phyloP scores from a whole-genome alignment of 345 rosid species.

The Citropsis articulata region DNA sequence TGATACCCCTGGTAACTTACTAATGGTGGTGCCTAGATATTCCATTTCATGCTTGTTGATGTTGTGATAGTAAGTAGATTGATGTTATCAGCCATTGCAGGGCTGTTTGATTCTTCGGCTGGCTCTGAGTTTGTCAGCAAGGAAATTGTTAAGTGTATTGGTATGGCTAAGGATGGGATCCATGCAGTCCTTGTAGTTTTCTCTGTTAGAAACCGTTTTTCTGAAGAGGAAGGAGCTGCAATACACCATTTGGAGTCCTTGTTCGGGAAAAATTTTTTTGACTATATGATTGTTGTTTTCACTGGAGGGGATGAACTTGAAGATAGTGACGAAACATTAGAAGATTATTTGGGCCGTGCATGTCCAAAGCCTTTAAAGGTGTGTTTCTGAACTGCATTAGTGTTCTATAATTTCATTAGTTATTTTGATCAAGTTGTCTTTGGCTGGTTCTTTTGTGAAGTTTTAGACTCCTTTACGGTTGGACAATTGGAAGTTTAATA shows the following conservation, averaged over 20 bases:
- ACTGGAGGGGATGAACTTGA: slow-evolving; percentile 93
- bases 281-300: slow-evolving; percentile 81
- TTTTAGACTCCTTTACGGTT: background rate
- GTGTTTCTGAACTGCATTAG: slow-evolving; percentile 10
- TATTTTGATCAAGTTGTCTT: background rate
- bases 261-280: slow-evolving; percentile 59
- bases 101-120: slow-evolving; percentile 70
- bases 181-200: slow-evolving; percentile 74
- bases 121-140: slow-evolving; percentile 61
- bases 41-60: background rate
- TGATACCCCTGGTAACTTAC: slow-evolving; percentile 74
- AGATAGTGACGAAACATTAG: slow-evolving; percentile 71
- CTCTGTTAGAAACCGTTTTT: too few relatives aligned
- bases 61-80: background rate
- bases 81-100: slow-evolving; percentile 32
- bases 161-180: slow-evolving; percentile 83
- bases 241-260: too few relatives aligned
- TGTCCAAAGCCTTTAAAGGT: slow-evolving; percentile 83
- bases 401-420: background rate
- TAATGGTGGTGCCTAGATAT: background rate
- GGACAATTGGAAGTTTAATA: background rate
- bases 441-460: background rate
- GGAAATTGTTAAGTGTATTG: slow-evolving; percentile 79
- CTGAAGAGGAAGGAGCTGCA: too few relatives aligned
- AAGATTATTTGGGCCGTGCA: slow-evolving; percentile 61